Evolutionary conservation across 495 filamentous ascomycete genomes (phyloP).

Genomic region (Annulohypoxylon maeteangense): DNA sequence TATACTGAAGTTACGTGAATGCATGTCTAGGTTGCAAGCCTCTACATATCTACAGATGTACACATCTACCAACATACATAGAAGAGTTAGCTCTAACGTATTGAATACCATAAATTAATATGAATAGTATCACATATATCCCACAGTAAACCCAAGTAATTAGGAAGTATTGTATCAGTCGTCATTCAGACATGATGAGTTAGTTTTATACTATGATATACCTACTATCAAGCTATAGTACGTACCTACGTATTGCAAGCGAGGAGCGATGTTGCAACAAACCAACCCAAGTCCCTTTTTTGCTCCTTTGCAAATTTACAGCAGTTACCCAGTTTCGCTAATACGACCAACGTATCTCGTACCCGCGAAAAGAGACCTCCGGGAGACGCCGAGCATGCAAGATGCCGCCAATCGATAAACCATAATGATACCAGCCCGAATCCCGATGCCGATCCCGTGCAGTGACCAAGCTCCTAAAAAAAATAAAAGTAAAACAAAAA

Average conservation of each 20-base stretch:
- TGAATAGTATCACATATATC: not conserved
- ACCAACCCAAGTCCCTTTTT: not conserved
- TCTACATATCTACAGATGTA: not conserved
- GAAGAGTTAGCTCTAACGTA: not conserved
- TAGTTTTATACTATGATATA: not conserved
- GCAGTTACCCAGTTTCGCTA: too few relatives aligned
- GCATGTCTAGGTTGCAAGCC: not conserved
- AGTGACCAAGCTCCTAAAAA: not conserved
- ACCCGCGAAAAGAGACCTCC: not conserved
- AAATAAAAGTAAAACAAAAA: not conserved
- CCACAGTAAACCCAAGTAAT: not conserved
- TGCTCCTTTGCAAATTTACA: slow-evolving; percentile 1
- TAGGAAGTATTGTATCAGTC: not conserved
- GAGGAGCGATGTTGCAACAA: not conserved
- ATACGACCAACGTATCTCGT: not conserved
- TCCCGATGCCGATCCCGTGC: slow-evolving; percentile 6
- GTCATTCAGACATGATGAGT: not conserved
- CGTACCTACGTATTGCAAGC: not conserved
- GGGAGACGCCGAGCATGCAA: slow-evolving; percentile 22
- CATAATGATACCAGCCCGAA: not conserved
- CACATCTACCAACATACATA: slow-evolving; percentile 3
- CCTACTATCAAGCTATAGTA: not conserved
- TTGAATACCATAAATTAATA: not conserved
- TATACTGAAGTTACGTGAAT: not conserved
- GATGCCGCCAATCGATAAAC: slow-evolving; percentile 13